Percentiles rank a stretch among this genome's conserved stretches.
Conservation (phyloP, 2,329 filamentous ascomycete genomes). For the Botrytis galanthina region DNA sequence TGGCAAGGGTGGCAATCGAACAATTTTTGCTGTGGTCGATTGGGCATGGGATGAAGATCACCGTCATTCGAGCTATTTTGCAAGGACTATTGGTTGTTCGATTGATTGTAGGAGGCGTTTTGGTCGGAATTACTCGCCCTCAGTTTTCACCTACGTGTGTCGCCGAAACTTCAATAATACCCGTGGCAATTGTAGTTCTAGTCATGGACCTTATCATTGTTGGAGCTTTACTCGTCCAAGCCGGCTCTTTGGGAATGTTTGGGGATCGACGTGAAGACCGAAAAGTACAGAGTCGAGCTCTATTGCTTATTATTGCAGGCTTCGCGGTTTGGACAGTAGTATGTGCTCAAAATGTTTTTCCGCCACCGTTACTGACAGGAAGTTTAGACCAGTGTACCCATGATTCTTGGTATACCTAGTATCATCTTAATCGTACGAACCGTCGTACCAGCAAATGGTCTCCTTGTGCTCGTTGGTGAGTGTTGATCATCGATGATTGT, state of each 20-base stretch:
- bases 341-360: constrained; percentile 16
- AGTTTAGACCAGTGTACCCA: constrained; percentile 35
- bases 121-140: constrained; percentile 37
- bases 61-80: constrained; percentile 31
- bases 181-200: constrained; percentile 36
- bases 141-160: constrained; percentile 38
- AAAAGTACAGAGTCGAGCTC: constrained; percentile 32
- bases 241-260: constrained; percentile 31
- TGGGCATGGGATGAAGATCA: constrained; percentile 34
- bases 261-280: constrained; percentile 24
- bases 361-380: constrained; percentile 24
- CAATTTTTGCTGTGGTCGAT: constrained; percentile 40
- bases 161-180: constrained; percentile 34
- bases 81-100: constrained; percentile 35
- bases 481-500: constrained; percentile 6
- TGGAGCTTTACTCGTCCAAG: constrained; percentile 31
- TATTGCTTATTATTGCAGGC: constrained; percentile 33
- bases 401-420: constrained; percentile 36
- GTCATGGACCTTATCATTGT: constrained; percentile 37
- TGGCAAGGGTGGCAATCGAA: constrained; percentile 36
- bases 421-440: constrained; percentile 36
- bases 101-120: constrained; percentile 33
- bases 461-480: constrained; percentile 37
- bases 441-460: constrained; percentile 35
- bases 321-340: constrained; percentile 37